Base-by-base conservation (phyloP, 1,139 yeast genomes). In the Wickerhamiella pararugosa region DNA sequence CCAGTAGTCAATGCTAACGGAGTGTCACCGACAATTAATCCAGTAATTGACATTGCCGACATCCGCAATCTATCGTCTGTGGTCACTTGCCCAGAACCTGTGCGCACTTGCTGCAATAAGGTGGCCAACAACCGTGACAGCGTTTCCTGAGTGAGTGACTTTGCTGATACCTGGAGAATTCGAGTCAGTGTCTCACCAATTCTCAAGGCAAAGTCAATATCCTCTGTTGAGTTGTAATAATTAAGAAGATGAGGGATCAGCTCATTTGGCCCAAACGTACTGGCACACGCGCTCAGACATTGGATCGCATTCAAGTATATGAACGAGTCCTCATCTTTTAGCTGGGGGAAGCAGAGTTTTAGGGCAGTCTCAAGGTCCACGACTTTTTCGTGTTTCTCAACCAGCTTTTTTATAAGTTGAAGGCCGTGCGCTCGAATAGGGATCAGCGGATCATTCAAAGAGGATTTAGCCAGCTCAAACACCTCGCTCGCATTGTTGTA, bases 381-480 rank as follows among this genome's bases (percentile, higher is more conserved):
- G 0, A 72, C 73, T 1, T 65, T 59, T 33, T 81, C 71, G 34
- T 64, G 65, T 11, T 61, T 57, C 31, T 66, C 67, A 2, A 81
- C 68, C 38, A 87, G 63, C 42, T 71, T 69, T 33, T 86, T 66
- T 11, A 87, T 59, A 27, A 79, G 60, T 49, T 73, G 74, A 15
- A 90, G 62, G 0, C 96, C 98, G 58, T 82, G 90, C 0, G 94
- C 97, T 44, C 87, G 66, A 2, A 86, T 73, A 0, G 97, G 95
- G 1, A 82, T 78, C 44, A 79, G 62, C 0, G 90, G 82, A 57
- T 87, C 95, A 46, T 75, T 76, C 40, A 90, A 61, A 45, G 77
- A 72, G 0, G 71, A 66, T 34, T 83, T 62, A 0, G 94, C 94
- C 34, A 73, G 63, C 11, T 69, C 67, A 39, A 69, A 53, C 0